Conservation (phyloP, 306 rosid species). For the Betula pendula region DNA sequence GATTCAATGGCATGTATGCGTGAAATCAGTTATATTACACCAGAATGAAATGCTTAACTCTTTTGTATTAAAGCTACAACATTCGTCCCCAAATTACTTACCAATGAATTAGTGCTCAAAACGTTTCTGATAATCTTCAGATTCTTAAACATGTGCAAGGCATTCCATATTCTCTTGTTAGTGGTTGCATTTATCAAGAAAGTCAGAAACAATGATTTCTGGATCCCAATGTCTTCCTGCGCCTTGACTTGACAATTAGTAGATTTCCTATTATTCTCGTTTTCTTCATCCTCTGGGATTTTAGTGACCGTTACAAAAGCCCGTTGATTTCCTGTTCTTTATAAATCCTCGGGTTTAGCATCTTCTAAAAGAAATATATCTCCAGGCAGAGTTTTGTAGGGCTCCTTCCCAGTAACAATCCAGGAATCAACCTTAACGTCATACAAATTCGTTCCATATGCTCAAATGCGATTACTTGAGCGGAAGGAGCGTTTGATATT, state of each 20-base stretch:
- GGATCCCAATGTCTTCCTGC: conserved; percentile 25
- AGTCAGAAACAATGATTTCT: conserved; percentile 38
- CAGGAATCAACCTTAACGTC: conserved; percentile 42
- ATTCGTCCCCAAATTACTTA: no score
- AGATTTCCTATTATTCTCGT: conserved; percentile 23
- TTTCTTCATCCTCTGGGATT: conserved; percentile 29
- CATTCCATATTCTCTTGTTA: conserved; percentile 54
- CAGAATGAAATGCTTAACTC: no score
- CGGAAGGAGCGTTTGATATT: conserved; percentile 48
- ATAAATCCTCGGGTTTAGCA: conserved; percentile 56
- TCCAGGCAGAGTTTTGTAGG: conserved; percentile 61
- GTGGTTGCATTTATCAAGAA: conserved; percentile 53
- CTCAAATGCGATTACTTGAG: conserved; percentile 40
- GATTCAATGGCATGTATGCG: no score
- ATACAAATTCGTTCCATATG: conserved; percentile 24
- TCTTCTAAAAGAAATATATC: conserved; percentile 61
- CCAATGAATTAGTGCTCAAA: conserved; percentile 42
- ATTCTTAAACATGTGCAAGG: conserved; percentile 44
- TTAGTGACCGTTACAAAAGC: conserved; percentile 43
- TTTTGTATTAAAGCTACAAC: conserved; percentile 12
- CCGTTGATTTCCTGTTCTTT: conserved; percentile 53
- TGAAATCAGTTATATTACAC: no score
- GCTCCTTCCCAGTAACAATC: conserved; percentile 55
- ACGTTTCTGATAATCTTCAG: conserved; percentile 36
- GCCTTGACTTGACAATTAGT: conserved; percentile 44